Base-by-base conservation (phyloP, 2,329 filamentous ascomycete genomes). In the Xylariaceae sp. region DNA sequence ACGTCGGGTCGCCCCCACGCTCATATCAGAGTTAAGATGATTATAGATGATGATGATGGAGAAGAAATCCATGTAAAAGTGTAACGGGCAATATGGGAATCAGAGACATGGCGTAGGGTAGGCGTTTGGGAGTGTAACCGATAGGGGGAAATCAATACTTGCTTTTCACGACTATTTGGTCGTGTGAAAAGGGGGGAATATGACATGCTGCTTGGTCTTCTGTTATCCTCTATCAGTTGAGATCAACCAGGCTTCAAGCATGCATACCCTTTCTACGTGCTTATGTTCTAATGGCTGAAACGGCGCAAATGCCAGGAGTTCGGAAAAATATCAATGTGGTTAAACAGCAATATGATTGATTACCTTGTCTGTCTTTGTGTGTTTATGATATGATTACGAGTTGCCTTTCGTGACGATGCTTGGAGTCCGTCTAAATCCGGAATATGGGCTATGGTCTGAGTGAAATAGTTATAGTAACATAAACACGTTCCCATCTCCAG, bases 1-100 rank as follows among this genome's bases (percentile, higher is more conserved):
- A 74, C 81, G 88, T 66, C 80, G 88, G 53, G 85, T 91, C 66
- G 88, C 87, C 3, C 88, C 88, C 3, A 90, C 86, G 0, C 78
- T 80, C 1, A 78, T 89, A 9, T 72, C 69, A 42, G 70, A 70
- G 37, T 11, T 53, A 10, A 60, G 55, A 50, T 17, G 45, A 47
- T 62, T 44, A 58, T 18, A 7, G 3, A 49, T 30, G 23, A 30
- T 30, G 23, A 35, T 30, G 23, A 35, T 17, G 18, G 23, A 9
- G 39, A 13, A 45, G 54, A 50, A 35, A 39, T 49, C 34, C 45
- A 45, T 53, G 45, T 53, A 54, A 44, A 51, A 23, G 57, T 47
- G 49, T 37, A 39, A 58, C 34, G 8, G 37, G 42, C 10, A 45
- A 56, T 35, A 44, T 17, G 53, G 37, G 53, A 51, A 15, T 53